Evolutionary conservation across 108 stramenopile species (phyloP).

Genomic region (Skeletonema marinoi): DNA sequence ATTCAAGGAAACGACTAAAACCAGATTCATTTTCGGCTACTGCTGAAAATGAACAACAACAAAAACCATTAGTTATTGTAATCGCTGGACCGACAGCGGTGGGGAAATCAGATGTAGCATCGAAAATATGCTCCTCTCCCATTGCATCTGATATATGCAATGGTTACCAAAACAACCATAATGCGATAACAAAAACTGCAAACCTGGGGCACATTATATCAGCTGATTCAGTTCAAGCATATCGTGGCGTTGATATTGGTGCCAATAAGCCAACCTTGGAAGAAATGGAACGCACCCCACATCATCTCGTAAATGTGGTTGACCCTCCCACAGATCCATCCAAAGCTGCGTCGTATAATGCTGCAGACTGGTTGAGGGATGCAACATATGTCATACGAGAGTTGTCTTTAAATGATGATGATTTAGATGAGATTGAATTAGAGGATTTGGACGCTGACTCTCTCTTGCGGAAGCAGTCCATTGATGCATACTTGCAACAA

Average conservation of each 20-base stretch:
- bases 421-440: background rate
- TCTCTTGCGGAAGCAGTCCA: constrained; percentile 18
- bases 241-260: constrained; percentile 88
- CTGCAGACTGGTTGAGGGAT: constrained; percentile 91
- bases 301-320: constrained; percentile 88
- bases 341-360: constrained; percentile 64
- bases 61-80: constrained; percentile 67
- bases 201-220: constrained; percentile 73
- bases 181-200: constrained; percentile 1
- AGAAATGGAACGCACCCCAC: constrained; percentile 82
- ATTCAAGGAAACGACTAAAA: background rate
- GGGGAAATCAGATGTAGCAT: constrained; percentile 91
- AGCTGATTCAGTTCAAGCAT: constrained; percentile 95
- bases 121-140: constrained; percentile 62
- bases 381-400: constrained; percentile 55
- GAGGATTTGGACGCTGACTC: constrained; percentile 6
- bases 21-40: background rate
- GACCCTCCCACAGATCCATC: constrained; percentile 34
- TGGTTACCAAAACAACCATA: constrained; percentile 12
- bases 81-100: constrained; percentile 92
- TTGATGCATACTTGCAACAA: constrained; percentile 15
- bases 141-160: constrained; percentile 30
- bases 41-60: background rate
- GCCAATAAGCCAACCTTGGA: constrained; percentile 92
- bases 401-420: constrained; percentile 32